Base-by-base conservation (phyloP, 371 early-diverging fungal species). In the Mortierella sp. region DNA sequence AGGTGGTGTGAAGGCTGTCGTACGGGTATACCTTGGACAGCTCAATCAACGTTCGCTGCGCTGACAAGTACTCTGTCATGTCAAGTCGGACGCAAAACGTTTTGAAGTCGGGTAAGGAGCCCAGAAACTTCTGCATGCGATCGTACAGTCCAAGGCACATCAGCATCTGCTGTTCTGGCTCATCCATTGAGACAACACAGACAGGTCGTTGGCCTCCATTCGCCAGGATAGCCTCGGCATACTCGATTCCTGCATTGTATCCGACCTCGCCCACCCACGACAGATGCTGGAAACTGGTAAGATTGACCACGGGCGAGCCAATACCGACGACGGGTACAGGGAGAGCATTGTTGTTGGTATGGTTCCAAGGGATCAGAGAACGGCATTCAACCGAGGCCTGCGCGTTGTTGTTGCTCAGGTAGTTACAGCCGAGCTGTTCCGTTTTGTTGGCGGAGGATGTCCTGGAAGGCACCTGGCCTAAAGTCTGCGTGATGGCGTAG, bases 261-360 rank as follows among this genome's bases (percentile, higher is more conserved):
- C 71, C 71, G 61, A 71, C 64, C 63, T 79, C 79, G 39, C 79
- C 75, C 9, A 75, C 64, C 75, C 79, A 79, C 29, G 63, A 68
- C 8, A 79, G 63, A 2, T 64, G 63, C 11, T 63, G 69, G 37
- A 29, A 34, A 26, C 47, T 14, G 14, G 70, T 55, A 61, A 72
- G 68, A 31, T 71, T 75, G 24, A 39, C 41, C 61, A 37, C 61
- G 2, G 67, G 39, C 22, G 68, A 75, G 19, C 71, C 75, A 0
- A 71, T 67, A 19, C 64, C 79, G 11, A 79, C 71, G 26, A 79
- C 22, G 4, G 79, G 79, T 24, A 64, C n/a, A 0, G 75, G 80
- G 0, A 80, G 66, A 10, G 61, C 76, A 34, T 76, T 24, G n/a
- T 72, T 58, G 26, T 68, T 48, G 1, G 80, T 80, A 53, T 73